A percentile compares a stretch with the other conserved stretches of the same genome.
phyloP scores from a whole-genome alignment of 73 alveolate genomes.

The Symbiodinium pilosum region DNA sequence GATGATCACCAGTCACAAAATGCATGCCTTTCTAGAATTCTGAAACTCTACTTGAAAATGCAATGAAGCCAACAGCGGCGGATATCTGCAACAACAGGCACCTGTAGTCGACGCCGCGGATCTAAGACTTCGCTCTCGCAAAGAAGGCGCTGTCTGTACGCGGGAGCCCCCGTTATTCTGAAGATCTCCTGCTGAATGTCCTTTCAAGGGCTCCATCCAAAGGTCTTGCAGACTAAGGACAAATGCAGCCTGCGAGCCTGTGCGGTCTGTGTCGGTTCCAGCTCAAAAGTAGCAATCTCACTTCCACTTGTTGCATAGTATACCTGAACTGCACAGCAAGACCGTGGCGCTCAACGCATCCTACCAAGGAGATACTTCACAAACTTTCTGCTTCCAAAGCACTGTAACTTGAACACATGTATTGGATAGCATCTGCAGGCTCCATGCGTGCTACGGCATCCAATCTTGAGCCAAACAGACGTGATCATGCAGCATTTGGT shows the following conservation, averaged over 20 bases:
- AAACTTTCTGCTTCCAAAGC: not conserved
- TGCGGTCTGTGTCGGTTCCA: slow-evolving; percentile 67
- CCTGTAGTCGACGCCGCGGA: slow-evolving; percentile 78
- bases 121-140: slow-evolving; percentile 66
- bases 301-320: slow-evolving; percentile 70
- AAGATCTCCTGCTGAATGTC: slow-evolving; percentile 81
- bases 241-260: slow-evolving; percentile 3
- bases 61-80: too few relatives aligned
- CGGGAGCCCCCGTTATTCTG: slow-evolving; percentile 77
- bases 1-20: not conserved
- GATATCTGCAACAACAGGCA: not conserved
- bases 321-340: not conserved
- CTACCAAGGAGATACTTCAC: not conserved
- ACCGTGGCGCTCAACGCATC: too few relatives aligned
- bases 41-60: too few relatives aligned
- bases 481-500: too few relatives aligned
- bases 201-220: not conserved
- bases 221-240: too few relatives aligned
- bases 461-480: slow-evolving; percentile 1
- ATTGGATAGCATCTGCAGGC: slow-evolving; percentile 4
- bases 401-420: not conserved
- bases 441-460: not conserved
- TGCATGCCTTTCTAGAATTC: not conserved
- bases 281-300: slow-evolving; percentile 47
- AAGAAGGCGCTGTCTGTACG: slow-evolving; percentile 63